phyloP scores from a whole-genome alignment of 768 basidiomycete genomes.

The Hypsizygus marmoreus region DNA sequence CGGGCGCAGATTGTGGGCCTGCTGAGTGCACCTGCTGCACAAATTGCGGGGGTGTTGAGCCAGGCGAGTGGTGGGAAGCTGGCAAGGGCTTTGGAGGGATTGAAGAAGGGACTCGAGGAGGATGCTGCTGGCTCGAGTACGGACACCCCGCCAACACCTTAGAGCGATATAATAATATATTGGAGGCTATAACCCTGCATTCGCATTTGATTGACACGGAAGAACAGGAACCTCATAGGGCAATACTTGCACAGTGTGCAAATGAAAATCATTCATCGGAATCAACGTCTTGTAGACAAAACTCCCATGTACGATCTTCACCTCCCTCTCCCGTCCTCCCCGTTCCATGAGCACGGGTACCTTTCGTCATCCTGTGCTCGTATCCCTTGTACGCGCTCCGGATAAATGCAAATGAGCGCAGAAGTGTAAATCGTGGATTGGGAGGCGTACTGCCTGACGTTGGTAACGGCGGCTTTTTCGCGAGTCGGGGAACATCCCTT shows the following conservation, averaged over 20 bases:
- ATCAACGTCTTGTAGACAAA: constrained; percentile 48
- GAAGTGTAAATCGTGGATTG: constrained; percentile 69
- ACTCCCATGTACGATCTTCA: constrained; percentile 89
- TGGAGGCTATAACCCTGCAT: not conserved
- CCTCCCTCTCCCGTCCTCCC: constrained; percentile 72
- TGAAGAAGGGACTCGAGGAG: constrained; percentile 50
- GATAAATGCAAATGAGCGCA: constrained; percentile 82
- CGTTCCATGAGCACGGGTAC: constrained; percentile 67
- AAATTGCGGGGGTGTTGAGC: constrained; percentile 70
- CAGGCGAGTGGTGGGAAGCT: constrained; percentile 70
- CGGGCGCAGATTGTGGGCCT: constrained; percentile 85
- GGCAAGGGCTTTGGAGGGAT: constrained; percentile 73
- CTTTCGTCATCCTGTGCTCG: constrained; percentile 93
- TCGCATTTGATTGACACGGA: too few relatives aligned
- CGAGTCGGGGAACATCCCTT: constrained; percentile 78
- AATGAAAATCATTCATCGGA: not conserved
- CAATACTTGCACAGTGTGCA: not conserved
- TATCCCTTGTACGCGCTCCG: constrained; percentile 78
- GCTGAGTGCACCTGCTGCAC: constrained; percentile 71
- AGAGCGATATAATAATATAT: constrained; percentile 7
- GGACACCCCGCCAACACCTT: constrained; percentile 14
- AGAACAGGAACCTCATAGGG: not conserved
- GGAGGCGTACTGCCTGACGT: constrained; percentile 41
- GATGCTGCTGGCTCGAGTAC: constrained; percentile 15
- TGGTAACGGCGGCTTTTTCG: constrained; percentile 70